A percentile compares a stretch with the other conserved stretches of the same genome.
phyloP scores from a whole-genome alignment of 441 rosid species.

The Populus hybrid region DNA sequence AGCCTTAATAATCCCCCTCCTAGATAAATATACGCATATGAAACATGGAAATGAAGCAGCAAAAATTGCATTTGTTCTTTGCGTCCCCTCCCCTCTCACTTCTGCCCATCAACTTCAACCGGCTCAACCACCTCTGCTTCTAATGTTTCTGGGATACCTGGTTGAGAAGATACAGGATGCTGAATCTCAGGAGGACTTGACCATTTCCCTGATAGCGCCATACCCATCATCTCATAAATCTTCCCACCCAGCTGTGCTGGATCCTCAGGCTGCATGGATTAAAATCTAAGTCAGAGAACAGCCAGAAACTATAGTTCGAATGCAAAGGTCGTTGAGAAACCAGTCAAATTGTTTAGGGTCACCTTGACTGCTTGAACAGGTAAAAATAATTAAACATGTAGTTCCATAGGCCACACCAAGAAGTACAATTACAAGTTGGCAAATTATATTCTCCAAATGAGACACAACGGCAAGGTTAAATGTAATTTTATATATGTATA shows the following conservation, averaged over 20 bases:
- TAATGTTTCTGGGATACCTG: conserved; percentile 36
- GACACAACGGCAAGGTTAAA: too few species aligned
- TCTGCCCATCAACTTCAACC: conserved; percentile 51
- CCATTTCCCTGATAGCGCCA: conserved; percentile 84
- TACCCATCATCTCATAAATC: conserved; percentile 93
- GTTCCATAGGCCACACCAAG: background rate
- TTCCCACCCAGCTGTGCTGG: conserved; percentile 92
- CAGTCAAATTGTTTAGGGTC: background rate
- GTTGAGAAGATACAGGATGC: conserved; percentile 28
- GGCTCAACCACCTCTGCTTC: conserved; percentile 92
- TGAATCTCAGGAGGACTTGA: conserved; percentile 29
- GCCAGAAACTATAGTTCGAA: background rate
- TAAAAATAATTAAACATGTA: background rate
- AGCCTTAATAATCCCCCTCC: conserved; percentile 2
- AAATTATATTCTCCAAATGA: background rate
- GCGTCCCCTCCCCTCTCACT: conserved; percentile 33
- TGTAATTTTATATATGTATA: background rate
- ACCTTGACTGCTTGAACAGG: background rate
- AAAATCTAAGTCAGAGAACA: background rate
- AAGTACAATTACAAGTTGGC: background rate
- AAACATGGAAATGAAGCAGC: background rate
- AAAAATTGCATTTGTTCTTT: background rate
- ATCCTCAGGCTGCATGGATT: conserved; percentile 72
- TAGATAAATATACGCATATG: background rate
- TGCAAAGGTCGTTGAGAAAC: background rate